Conservation (phyloP, 2,329 filamentous ascomycete genomes). For the Microsporum ferrugineum region DNA sequence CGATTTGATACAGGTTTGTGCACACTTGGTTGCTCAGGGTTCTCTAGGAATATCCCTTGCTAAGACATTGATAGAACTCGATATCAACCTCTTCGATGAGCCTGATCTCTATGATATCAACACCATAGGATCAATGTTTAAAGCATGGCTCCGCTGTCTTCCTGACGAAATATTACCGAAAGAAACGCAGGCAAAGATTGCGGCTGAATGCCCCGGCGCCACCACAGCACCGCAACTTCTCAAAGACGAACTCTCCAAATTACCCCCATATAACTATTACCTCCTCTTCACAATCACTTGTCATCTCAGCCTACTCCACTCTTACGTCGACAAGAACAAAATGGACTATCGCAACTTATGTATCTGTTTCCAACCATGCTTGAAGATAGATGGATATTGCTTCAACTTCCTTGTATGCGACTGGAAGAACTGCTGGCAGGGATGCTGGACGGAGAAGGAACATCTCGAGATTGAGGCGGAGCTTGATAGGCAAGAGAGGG, state of each 20-base stretch:
- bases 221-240: conserved; percentile 74
- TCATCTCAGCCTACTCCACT: conserved; percentile 80
- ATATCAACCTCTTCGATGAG: conserved; percentile 82
- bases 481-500: conserved; percentile 25
- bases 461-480: conserved; percentile 52
- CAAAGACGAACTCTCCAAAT: conserved; percentile 79
- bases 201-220: conserved; percentile 65
- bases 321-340: conserved; percentile 90
- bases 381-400: conserved; percentile 90
- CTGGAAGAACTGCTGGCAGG: conserved; percentile 95
- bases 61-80: conserved; percentile 48
- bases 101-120: conserved; percentile 90
- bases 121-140: conserved; percentile 90
- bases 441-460: conserved; percentile 78
- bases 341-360: conserved; percentile 95
- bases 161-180: conserved; percentile 91
- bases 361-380: conserved; percentile 93
- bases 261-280: conserved; percentile 97
- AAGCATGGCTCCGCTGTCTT: conserved; percentile 89
- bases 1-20: conserved; percentile 69
- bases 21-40: conserved; percentile 6
- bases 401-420: conserved; percentile 93
- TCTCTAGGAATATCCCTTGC: neutral
- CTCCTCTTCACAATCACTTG: conserved; percentile 95
- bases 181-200: conserved; percentile 64